Evolutionary conservation across 2,329 filamentous ascomycete species (phyloP).

Genomic region (Kalmusia sp.): DNA sequence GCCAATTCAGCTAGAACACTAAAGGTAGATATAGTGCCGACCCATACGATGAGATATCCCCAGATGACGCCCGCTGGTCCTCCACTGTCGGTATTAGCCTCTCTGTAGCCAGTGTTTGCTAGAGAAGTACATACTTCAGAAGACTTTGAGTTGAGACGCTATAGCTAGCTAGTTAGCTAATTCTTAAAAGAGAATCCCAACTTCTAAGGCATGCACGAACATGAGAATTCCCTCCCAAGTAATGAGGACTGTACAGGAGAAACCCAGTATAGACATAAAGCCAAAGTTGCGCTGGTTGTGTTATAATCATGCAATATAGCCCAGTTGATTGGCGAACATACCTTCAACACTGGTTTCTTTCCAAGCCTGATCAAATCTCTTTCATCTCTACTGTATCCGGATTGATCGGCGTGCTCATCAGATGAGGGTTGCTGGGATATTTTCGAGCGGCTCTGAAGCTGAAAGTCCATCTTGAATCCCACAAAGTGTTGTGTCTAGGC

Average conservation of each 20-base stretch:
- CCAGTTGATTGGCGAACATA: too few relatives aligned
- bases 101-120: conserved; percentile 24
- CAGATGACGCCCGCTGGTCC: conserved; percentile 40
- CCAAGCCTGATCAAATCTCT: neutral
- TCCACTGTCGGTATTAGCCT: conserved; percentile 22
- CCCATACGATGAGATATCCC: conserved; percentile 37
- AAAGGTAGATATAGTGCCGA: conserved; percentile 36
- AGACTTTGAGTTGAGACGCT: too few relatives aligned
- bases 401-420: neutral
- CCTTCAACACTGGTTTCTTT: neutral
- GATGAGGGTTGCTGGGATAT: neutral
- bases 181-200: conserved; percentile 1
- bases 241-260: neutral
- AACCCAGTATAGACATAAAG: conserved; percentile 1
- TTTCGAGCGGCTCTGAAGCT: neutral
- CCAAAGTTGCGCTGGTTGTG: neutral
- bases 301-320: too few relatives aligned
- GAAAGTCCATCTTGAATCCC: neutral
- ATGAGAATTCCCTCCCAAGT: conserved; percentile 2
- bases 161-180: too few relatives aligned
- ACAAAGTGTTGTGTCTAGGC: neutral
- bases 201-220: neutral
- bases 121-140: conserved; percentile 24
- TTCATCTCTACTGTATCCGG: neutral
- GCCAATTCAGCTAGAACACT: conserved; percentile 40